Evolutionary conservation across 805 yeast species (phyloP).

Genomic region (Monosporozyma unispora): DNA sequence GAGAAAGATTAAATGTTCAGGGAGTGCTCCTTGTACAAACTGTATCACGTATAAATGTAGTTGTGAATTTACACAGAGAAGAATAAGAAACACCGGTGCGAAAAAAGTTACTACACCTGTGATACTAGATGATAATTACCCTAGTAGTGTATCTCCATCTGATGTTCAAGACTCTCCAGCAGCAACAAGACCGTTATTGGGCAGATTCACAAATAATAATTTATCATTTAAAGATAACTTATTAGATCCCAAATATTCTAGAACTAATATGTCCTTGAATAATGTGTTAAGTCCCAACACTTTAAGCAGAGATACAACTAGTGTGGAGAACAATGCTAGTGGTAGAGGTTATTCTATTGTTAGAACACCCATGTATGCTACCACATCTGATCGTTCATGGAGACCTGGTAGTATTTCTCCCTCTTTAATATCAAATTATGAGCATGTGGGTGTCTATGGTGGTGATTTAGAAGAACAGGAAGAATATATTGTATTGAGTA

Average conservation of each 20-base stretch:
- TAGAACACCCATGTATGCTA: not conserved
- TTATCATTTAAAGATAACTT: not conserved
- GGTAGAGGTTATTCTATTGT: not conserved
- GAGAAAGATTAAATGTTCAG: constrained; percentile 30
- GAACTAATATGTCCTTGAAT: not conserved
- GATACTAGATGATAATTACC: not conserved
- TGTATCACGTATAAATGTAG: constrained; percentile 25
- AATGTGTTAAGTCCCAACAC: not conserved
- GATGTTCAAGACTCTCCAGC: not conserved
- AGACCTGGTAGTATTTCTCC: no score
- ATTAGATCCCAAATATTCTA: not conserved
- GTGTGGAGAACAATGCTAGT: not conserved
- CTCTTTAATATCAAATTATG: not conserved
- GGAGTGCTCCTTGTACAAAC: constrained; percentile 24
- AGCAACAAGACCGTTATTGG: not conserved
- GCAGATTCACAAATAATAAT: not conserved
- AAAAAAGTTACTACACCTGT: not conserved
- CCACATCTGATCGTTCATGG: not conserved
- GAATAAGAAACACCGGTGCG: not conserved
- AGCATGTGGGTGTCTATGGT: constrained; percentile 8
- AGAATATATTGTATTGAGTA: constrained; percentile 11
- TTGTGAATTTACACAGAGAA: constrained; percentile 13
- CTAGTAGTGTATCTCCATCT: not conserved
- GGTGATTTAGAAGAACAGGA: constrained; percentile 14
- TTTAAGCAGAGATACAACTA: not conserved